Conservation (phyloP, 306 rosid genomes). For the Datisca glomerata region DNA sequence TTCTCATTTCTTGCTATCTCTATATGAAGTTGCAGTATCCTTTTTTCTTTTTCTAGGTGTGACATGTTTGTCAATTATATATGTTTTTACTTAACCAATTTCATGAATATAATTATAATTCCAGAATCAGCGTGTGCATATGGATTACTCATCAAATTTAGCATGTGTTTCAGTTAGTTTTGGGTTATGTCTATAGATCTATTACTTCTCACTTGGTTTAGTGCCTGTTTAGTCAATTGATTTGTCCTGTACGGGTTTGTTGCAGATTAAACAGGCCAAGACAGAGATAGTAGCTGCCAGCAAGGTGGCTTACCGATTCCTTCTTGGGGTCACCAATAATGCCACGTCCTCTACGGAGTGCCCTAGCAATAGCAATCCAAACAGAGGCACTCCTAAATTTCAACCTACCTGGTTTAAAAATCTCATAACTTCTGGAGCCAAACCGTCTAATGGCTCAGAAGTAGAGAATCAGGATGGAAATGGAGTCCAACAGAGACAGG, state of each 20-base stretch:
- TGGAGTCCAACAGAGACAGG: slow-evolving; percentile 9
- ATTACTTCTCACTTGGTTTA: not conserved
- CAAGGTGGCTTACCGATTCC: slow-evolving; percentile 90
- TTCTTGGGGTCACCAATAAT: slow-evolving; percentile 66
- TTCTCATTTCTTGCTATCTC: too few species aligned
- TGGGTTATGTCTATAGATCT: not conserved
- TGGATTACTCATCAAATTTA: too few species aligned
- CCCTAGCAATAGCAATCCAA: slow-evolving; percentile 54
- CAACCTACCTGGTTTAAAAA: slow-evolving; percentile 87
- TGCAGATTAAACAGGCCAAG: slow-evolving; percentile 93
- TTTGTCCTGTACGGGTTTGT: slow-evolving; percentile 8
- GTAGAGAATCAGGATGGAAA: slow-evolving; percentile 39
- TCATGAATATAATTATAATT: too few species aligned
- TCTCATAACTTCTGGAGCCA: slow-evolving; percentile 61
- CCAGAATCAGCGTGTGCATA: too few species aligned
- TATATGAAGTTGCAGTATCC: too few species aligned
- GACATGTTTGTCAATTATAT: too few species aligned
- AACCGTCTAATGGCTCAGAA: slow-evolving; percentile 74
- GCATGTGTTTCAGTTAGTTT: too few species aligned
- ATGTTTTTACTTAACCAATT: too few species aligned
- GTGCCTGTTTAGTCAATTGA: too few species aligned
- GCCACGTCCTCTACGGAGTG: slow-evolving; percentile 30
- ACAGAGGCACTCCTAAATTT: slow-evolving; percentile 58
- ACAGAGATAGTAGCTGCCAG: slow-evolving; percentile 84
- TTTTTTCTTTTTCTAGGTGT: too few species aligned